A percentile compares a stretch with the other conserved stretches of the same genome.
Evolutionary conservation across 768 basidiomycete species (phyloP).

Genomic region (Leccinum variicolor): DNA sequence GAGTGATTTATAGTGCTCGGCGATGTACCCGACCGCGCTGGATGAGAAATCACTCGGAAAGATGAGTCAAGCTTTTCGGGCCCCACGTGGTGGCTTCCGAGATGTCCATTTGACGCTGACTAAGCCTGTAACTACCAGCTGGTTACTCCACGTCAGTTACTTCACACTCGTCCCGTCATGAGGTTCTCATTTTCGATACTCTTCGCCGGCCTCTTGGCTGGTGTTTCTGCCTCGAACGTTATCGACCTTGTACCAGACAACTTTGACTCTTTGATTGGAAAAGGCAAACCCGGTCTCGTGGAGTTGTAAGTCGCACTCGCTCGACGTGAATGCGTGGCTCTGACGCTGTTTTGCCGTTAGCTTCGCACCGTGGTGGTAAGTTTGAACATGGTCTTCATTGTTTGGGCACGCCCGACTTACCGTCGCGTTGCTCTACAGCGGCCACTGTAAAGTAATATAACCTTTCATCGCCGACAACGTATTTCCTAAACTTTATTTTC

Average conservation of each 20-base stretch:
- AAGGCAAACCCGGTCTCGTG: conserved; percentile 80
- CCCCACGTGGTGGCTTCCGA: background rate
- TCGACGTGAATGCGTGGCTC: background rate
- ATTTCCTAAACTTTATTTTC: background rate
- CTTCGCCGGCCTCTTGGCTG: conserved; percentile 51
- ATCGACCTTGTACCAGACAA: conserved; percentile 71
- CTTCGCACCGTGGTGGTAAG: conserved; percentile 88
- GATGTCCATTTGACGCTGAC: conserved; percentile 12
- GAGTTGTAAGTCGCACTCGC: conserved; percentile 69
- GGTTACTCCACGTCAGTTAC: conserved; percentile 29
- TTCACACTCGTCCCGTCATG: conserved; percentile 41
- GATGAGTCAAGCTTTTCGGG: conserved; percentile 13
- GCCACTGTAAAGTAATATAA: conserved; percentile 75
- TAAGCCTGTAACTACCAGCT: conserved; percentile 11
- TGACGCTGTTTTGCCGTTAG: conserved; percentile 34
- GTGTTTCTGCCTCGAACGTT: conserved; percentile 75
- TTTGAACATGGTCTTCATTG: conserved; percentile 4
- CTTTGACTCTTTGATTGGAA: conserved; percentile 73
- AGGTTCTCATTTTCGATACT: conserved; percentile 54
- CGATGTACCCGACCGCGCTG: background rate
- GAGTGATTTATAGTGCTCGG: background rate
- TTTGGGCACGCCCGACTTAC: background rate
- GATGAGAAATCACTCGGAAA: conserved; percentile 24
- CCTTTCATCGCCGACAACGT: background rate
- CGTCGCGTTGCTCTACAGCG: conserved; percentile 39